phyloP scores from a whole-genome alignment of 805 yeast species.

The Suhomyces canberraensis region DNA sequence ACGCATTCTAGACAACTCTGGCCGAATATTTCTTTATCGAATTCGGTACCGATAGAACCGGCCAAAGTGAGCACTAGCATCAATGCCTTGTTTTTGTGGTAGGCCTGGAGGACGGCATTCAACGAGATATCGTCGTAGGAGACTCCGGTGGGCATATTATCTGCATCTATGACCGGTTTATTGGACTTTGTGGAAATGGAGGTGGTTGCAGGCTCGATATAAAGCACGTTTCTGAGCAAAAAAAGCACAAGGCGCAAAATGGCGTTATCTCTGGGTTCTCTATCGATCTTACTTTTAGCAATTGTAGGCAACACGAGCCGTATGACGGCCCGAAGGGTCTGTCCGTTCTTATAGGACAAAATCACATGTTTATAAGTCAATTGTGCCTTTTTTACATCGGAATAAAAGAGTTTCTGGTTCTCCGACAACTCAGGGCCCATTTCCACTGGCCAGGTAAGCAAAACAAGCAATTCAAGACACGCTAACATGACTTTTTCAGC shows the following conservation, averaged over 20 bases:
- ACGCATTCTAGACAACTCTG: slow-evolving; percentile 66
- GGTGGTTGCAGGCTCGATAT: slow-evolving; percentile 67
- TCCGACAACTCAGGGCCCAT: slow-evolving; percentile 56
- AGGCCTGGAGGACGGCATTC: slow-evolving; percentile 53
- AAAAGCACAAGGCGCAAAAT: slow-evolving; percentile 68
- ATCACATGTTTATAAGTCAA: slow-evolving; percentile 67
- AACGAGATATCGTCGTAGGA: slow-evolving; percentile 65
- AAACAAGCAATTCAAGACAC: slow-evolving; percentile 74
- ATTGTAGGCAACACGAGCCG: slow-evolving; percentile 65
- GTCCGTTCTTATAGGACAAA: slow-evolving; percentile 55
- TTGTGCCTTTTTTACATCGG: slow-evolving; percentile 65
- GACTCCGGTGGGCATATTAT: slow-evolving; percentile 56
- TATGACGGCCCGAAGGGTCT: slow-evolving; percentile 63
- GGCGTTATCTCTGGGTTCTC: slow-evolving; percentile 70
- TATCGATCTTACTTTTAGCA: slow-evolving; percentile 46
- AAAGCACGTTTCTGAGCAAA: slow-evolving; percentile 73
- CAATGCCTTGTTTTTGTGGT: slow-evolving; percentile 69
- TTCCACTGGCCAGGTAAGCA: slow-evolving; percentile 82
- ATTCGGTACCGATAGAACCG: slow-evolving; percentile 60
- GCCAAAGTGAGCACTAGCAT: slow-evolving; percentile 69
- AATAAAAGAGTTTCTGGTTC: slow-evolving; percentile 55
- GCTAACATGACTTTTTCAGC: slow-evolving; percentile 66
- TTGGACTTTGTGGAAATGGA: slow-evolving; percentile 45
- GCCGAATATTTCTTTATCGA: slow-evolving; percentile 59
- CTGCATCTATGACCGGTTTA: slow-evolving; percentile 24